These are phyloP conservation scores for Moricandia arvensis DNA, from an alignment of 345 rosid species.

Conservation along the genomic window DNA sequence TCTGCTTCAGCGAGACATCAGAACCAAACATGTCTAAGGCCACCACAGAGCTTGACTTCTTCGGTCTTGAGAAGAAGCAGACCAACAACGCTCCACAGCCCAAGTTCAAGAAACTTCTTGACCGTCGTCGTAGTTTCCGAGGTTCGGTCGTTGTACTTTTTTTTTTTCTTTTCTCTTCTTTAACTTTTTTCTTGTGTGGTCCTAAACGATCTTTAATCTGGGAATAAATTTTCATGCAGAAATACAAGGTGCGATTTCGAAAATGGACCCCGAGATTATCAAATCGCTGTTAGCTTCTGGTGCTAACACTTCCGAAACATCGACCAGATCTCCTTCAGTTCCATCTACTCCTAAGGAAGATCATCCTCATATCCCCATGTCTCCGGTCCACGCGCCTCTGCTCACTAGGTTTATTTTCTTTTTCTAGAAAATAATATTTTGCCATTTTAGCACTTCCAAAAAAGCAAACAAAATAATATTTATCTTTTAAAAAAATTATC, in stretches of 20 bases:
- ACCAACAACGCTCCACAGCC: constrained; percentile 40
- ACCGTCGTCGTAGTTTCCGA: constrained; percentile 73
- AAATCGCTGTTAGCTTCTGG: constrained; percentile 65
- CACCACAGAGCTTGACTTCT: constrained; percentile 67
- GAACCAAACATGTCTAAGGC: constrained; percentile 48
- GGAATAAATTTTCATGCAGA: constrained; percentile 37
- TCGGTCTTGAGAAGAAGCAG: constrained; percentile 52
- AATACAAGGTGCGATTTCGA: constrained; percentile 79
- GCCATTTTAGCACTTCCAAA: background rate
- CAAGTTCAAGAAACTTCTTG: constrained; percentile 46
- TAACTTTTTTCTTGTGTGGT: background rate
- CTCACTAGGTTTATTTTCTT: constrained; percentile 37
- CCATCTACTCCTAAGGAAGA: constrained; percentile 55
- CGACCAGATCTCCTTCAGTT: constrained; percentile 35
- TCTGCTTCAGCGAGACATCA: background rate
- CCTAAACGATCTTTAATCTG: background rate
- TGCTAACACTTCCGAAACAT: constrained; percentile 11
- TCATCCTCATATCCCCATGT: constrained; percentile 27
- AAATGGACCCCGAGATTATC: constrained; percentile 72
- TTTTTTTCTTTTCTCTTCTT: no score
- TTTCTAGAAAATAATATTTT: background rate
- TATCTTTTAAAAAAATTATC: background rate
- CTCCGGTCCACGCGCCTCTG: constrained; percentile 41
- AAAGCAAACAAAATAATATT: background rate
- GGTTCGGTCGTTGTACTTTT: constrained; percentile 37